A percentile compares a stretch with the other conserved stretches of the same genome.
These are phyloP conservation scores for Leishmania mexicana DNA, from an alignment of 208 protist species.

Conservation along the genomic window DNA sequence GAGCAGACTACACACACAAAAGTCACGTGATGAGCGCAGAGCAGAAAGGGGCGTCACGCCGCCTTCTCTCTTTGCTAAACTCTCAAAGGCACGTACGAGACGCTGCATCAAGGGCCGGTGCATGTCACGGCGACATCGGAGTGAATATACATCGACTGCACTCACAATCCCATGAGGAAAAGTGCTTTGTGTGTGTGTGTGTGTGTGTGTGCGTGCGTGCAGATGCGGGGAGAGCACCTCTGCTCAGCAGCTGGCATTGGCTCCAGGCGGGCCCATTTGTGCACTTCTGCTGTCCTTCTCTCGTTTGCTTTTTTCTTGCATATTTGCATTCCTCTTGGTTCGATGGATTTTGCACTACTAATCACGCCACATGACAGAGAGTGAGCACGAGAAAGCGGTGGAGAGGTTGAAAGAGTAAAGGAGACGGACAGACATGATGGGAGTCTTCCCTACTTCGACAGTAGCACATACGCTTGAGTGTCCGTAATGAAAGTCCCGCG, in stretches of 20 bases:
- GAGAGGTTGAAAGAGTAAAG: not conserved
- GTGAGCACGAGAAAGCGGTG: slow-evolving; percentile 3
- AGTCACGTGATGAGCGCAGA: not conserved
- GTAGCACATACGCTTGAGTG: not conserved
- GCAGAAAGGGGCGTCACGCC: not conserved
- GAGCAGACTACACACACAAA: not conserved
- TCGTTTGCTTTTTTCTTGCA: slow-evolving; percentile 9
- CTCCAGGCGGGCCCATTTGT: not conserved
- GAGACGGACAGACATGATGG: not conserved
- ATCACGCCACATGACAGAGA: slow-evolving; percentile 7
- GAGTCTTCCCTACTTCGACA: not conserved
- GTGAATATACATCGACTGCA: not conserved
- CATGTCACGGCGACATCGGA: not conserved
- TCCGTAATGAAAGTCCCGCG: not conserved
- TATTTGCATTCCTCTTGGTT: not conserved
- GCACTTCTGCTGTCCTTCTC: slow-evolving; percentile 2
- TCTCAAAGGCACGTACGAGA: not conserved
- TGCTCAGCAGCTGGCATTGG: not conserved
- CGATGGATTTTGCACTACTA: slow-evolving; percentile 5
- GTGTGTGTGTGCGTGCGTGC: not conserved
- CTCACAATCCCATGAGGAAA: not conserved
- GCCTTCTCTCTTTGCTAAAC: not conserved
- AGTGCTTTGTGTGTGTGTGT: not conserved
- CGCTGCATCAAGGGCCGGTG: not conserved
- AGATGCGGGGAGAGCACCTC: not conserved